phyloP scores from a whole-genome alignment of 192 early-diverging fungal species.

The Chytriomyces hyalinus region DNA sequence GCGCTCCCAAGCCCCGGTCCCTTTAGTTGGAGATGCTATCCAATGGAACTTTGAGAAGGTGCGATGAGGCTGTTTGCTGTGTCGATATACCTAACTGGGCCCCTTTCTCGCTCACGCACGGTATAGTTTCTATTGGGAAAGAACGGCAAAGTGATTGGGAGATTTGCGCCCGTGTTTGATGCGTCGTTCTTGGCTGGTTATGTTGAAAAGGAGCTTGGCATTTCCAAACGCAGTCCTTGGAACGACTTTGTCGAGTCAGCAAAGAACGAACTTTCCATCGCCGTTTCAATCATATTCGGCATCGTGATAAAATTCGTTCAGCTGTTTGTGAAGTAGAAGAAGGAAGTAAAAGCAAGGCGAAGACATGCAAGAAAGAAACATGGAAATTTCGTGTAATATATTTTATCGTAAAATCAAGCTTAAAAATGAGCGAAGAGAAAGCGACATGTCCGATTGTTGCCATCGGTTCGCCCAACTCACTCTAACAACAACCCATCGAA shows the following conservation, averaged over 20 bases:
- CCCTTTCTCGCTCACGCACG: too few species aligned
- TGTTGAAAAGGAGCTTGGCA: background rate
- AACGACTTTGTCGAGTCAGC: background rate
- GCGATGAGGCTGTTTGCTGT: too few species aligned
- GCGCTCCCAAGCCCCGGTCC: slow-evolving; percentile 39
- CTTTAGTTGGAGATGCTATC: slow-evolving; percentile 37
- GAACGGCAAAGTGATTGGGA: slow-evolving; percentile 42
- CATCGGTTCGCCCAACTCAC: too few species aligned
- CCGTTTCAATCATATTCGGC: too few species aligned
- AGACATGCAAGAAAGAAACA: background rate
- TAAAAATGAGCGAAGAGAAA: background rate
- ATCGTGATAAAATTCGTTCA: too few species aligned
- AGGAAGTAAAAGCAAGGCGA: too few species aligned
- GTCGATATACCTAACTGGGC: too few species aligned
- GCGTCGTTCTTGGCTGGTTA: background rate
- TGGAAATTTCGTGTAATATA: too few species aligned
- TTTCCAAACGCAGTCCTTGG: background rate
- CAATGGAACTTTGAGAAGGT: slow-evolving; percentile 57
- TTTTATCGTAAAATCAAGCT: background rate
- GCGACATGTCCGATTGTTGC: background rate
- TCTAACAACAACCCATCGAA: too few species aligned
- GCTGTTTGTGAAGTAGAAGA: too few species aligned
- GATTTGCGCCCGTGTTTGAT: slow-evolving; percentile 32
- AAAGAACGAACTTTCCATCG: too few species aligned
- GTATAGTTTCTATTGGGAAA: slow-evolving; percentile 39